Evolutionary conservation across 371 early-diverging fungal species (phyloP), one percentile per base, ranked within the genome.

Genomic region (Mucor irregularis): DNA sequence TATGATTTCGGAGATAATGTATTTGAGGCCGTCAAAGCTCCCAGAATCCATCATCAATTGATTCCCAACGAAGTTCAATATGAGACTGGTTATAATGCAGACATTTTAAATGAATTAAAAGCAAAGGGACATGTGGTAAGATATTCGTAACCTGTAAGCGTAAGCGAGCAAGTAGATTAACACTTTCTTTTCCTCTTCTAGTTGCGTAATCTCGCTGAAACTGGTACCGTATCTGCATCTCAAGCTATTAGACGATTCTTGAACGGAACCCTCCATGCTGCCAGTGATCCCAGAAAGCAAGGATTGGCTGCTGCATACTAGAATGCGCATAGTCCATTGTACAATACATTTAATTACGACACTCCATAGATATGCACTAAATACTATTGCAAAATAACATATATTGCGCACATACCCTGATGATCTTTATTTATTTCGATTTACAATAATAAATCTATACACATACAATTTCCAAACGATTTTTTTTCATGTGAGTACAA

Each of bases 21-120:
- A 3, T 74, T 81, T 54, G 78, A 89, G 4, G 95, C 99, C 1
- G 83, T 98, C 0, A 83, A 79, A 29, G 61, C 64, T 29, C 91
- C 96, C 3, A 80, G 99, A 8, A 71, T 95, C 13, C 99, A 99
- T 71, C 93, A 98, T 74, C 99, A 98, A 73, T 77, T 98, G 39
- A 58, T 91, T 55, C 98, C 98, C 0, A 76, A 95, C 63, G 60
- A 73, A 49, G 83, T 91, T 4, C 48, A 52, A n/a, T 43, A 62
- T 1, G 75, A 78, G 50, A 48, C 60, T 24, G 69, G 56, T 5
- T 65, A 49, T 25, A 46, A 42, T 45, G 25, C 28, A 2, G 33
- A 28, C 0, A 42, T 62, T 0, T 28, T 66, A 9, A 21, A 42
- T 3, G 57, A 42, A 4, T 48, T 74, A n/a, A 25, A 24, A 25